phyloP scores from a whole-genome alignment of 129 eudicot genomes.

The Silybum marianum region DNA sequence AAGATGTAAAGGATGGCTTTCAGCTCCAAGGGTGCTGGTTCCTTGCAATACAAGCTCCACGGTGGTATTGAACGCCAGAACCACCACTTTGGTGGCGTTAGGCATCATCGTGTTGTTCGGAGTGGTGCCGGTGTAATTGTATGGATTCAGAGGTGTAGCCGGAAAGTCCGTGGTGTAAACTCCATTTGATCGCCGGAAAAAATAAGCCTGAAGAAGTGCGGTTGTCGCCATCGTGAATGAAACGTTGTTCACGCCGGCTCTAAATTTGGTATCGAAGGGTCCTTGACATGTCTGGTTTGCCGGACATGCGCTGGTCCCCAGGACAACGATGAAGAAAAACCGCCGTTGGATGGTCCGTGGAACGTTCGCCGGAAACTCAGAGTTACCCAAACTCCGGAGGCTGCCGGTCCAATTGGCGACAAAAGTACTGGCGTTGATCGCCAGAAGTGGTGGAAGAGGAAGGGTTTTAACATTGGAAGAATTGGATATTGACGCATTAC shows the following conservation, averaged over 20 bases:
- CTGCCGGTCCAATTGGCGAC: conserved; percentile 54
- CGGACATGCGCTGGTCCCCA: conserved; percentile 64
- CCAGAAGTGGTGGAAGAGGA: conserved; percentile 52
- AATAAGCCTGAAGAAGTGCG: conserved; percentile 59
- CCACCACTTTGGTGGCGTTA: conserved; percentile 53
- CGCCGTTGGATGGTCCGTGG: conserved; percentile 57
- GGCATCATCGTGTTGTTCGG: conserved; percentile 61
- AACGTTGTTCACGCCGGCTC: conserved; percentile 58
- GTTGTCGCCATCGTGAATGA: conserved; percentile 59
- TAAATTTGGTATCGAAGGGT: conserved; percentile 58
- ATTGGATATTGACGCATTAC: neutral
- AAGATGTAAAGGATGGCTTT: conserved; percentile 73
- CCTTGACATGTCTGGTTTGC: conserved; percentile 77
- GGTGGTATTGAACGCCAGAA: conserved; percentile 57
- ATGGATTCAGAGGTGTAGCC: conserved; percentile 36
- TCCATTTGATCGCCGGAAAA: conserved; percentile 34
- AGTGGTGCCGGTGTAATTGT: conserved; percentile 67
- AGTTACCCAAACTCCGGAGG: conserved; percentile 57
- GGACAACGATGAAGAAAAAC: conserved; percentile 58
- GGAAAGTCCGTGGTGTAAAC: conserved; percentile 68
- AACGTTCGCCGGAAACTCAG: conserved; percentile 51
- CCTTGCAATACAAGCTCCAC: conserved; percentile 73
- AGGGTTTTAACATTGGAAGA: conserved; percentile 32
- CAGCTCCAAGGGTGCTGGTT: conserved; percentile 59
- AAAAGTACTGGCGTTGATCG: conserved; percentile 52